phyloP scores from a whole-genome alignment of 2,329 filamentous ascomycete species.

The Beauveria varroae region DNA sequence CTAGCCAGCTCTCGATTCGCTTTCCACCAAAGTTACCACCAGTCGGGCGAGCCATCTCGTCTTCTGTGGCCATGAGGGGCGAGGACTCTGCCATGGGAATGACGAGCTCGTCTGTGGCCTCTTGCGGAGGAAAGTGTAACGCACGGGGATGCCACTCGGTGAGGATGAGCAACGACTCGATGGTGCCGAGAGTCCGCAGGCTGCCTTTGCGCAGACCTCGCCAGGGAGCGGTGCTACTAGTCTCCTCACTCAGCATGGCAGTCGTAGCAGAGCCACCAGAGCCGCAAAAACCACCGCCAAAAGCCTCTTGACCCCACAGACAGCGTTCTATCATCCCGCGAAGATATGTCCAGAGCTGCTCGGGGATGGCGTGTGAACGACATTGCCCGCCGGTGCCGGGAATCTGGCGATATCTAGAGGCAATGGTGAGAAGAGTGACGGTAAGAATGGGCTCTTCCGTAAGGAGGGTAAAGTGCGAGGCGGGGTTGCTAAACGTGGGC shows the following conservation, averaged over 20 bases:
- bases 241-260: slow-evolving; percentile 45
- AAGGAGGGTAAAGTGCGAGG: slow-evolving; percentile 70
- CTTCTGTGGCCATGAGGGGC: slow-evolving; percentile 31
- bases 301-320: slow-evolving; percentile 93
- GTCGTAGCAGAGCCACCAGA: slow-evolving; percentile 38
- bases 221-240: slow-evolving; percentile 63
- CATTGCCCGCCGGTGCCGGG: slow-evolving; percentile 73
- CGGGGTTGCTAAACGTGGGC: slow-evolving; percentile 79
- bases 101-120: slow-evolving; percentile 62
- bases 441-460: slow-evolving; percentile 89
- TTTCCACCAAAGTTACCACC: slow-evolving; percentile 65
- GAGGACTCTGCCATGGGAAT: slow-evolving; percentile 50
- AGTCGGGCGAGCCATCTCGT: slow-evolving; percentile 24
- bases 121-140: slow-evolving; percentile 83
- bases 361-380: slow-evolving; percentile 84
- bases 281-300: slow-evolving; percentile 79
- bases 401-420: slow-evolving; percentile 78
- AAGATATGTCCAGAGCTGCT: slow-evolving; percentile 90
- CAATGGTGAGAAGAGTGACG: slow-evolving; percentile 83
- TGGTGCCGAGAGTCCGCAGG: slow-evolving; percentile 81
- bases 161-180: slow-evolving; percentile 87
- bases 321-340: slow-evolving; percentile 92
- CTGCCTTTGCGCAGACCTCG: slow-evolving; percentile 67
- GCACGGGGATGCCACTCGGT: slow-evolving; percentile 97
- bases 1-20: slow-evolving; percentile 89